phyloP scores from a whole-genome alignment of 116 monocot species.

The Trichopus zeylanicus region DNA sequence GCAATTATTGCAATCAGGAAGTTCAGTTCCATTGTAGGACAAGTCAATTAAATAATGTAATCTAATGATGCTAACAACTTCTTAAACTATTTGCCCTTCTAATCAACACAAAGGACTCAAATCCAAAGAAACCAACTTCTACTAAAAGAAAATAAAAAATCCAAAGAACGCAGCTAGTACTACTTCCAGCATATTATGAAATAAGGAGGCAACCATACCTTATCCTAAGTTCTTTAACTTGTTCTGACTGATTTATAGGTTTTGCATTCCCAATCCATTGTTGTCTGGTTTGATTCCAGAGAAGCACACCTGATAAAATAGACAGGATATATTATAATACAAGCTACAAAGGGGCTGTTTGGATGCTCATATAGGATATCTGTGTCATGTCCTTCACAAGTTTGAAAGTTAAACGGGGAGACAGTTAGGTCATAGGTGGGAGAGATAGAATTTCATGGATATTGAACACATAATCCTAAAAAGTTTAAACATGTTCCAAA shows the following conservation, averaged over 20 bases:
- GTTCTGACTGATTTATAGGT: constrained; percentile 25
- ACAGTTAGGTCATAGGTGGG: no score
- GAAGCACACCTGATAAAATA: constrained; percentile 49
- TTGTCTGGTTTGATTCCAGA: constrained; percentile 89
- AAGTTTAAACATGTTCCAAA: no score
- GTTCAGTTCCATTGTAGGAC: no score
- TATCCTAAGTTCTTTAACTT: constrained; percentile 61
- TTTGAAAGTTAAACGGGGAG: no score
- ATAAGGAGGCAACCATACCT: constrained; percentile 38
- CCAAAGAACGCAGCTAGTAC: background rate
- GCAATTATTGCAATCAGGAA: no score
- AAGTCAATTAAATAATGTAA: no score
- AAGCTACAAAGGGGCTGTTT: background rate
- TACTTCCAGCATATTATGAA: background rate
- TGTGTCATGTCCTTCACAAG: background rate
- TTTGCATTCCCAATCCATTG: constrained; percentile 70
- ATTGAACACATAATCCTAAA: no score
- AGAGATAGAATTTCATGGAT: no score
- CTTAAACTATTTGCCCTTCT: no score
- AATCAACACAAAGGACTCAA: background rate
- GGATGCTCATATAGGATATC: background rate
- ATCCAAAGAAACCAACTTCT: background rate
- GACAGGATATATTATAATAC: background rate
- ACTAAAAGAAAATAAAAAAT: background rate
- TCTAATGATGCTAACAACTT: no score